A percentile compares a stretch with the other conserved stretches of the same genome.
These are phyloP conservation scores for Candida cerambycidarum DNA, from an alignment of 805 yeast species.

Conservation along the genomic window DNA sequence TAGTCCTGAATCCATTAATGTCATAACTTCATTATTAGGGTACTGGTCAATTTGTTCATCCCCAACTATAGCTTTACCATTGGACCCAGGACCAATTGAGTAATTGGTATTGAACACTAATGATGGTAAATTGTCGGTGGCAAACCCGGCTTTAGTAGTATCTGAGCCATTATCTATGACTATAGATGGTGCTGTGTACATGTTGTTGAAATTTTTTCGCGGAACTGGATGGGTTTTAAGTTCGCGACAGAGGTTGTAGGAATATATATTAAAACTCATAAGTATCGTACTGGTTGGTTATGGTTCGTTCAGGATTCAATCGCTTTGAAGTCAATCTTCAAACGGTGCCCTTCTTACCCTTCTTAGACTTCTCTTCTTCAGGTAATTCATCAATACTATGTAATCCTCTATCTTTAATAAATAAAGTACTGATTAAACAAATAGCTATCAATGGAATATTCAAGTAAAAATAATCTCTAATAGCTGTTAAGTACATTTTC, in stretches of 20 bases:
- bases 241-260: background rate
- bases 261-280: too few relatives aligned
- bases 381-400: slow-evolving; percentile 32
- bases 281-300: too few relatives aligned
- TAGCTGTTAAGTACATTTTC: slow-evolving; percentile 27
- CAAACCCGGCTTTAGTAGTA: slow-evolving; percentile 68
- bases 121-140: slow-evolving; percentile 62
- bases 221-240: background rate
- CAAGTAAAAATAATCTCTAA: slow-evolving; percentile 32
- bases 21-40: slow-evolving; percentile 52
- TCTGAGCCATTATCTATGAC: slow-evolving; percentile 70
- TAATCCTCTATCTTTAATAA: slow-evolving; percentile 41
- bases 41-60: slow-evolving; percentile 46
- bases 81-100: slow-evolving; percentile 29
- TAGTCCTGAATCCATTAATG: slow-evolving; percentile 61
- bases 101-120: slow-evolving; percentile 59
- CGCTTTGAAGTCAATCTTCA: too few relatives aligned
- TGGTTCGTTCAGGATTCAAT: too few relatives aligned
- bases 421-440: slow-evolving; percentile 30
- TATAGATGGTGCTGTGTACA: slow-evolving; percentile 49
- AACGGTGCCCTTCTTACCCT: too few relatives aligned
- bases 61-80: slow-evolving; percentile 35
- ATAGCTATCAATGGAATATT: slow-evolving; percentile 34
- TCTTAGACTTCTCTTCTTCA: background rate
- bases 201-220: slow-evolving; percentile 16